These are phyloP conservation scores for Metschnikowia cubensis DNA, from an alignment of 805 yeast genomes.

Conservation along the genomic window DNA sequence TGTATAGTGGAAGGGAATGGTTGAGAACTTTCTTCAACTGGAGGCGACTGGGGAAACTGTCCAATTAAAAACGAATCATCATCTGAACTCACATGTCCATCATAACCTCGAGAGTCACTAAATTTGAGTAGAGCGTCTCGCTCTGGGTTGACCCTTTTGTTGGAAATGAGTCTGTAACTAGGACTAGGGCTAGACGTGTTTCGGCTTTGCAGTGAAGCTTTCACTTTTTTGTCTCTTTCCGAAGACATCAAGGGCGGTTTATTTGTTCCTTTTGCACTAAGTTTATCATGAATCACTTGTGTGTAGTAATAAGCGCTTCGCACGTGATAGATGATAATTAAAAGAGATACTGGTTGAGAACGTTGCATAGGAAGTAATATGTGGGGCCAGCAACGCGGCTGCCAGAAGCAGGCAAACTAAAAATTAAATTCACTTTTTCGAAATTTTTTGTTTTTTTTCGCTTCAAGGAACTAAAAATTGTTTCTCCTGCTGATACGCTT, in stretches of 20 bases:
- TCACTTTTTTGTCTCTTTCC: background rate
- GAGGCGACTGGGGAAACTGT: background rate
- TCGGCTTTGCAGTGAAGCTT: background rate
- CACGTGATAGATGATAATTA: slow-evolving; percentile 2
- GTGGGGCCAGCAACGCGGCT: background rate
- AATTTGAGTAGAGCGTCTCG: slow-evolving; percentile 8
- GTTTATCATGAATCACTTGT: background rate
- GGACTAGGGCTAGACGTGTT: slow-evolving; percentile 8
- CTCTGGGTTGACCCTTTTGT: slow-evolving; percentile 18
- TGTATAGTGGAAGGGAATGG: background rate
- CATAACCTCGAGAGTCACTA: slow-evolving; percentile 1
- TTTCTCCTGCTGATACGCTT: no score
- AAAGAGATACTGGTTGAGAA: slow-evolving; percentile 1
- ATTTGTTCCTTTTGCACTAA: background rate
- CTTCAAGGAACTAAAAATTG: no score
- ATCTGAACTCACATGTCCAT: slow-evolving; percentile 7
- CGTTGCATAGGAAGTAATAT: background rate
- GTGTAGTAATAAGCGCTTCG: background rate
- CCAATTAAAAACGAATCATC: slow-evolving; percentile 7
- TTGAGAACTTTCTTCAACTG: background rate
- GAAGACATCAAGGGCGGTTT: background rate
- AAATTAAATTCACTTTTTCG: background rate
- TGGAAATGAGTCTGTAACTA: slow-evolving; percentile 19
- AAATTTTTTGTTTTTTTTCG: background rate
- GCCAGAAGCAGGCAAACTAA: background rate